Evolutionary conservation across 345 rosid genomes (phyloP).

Genomic region (Corchorus olitorius): DNA sequence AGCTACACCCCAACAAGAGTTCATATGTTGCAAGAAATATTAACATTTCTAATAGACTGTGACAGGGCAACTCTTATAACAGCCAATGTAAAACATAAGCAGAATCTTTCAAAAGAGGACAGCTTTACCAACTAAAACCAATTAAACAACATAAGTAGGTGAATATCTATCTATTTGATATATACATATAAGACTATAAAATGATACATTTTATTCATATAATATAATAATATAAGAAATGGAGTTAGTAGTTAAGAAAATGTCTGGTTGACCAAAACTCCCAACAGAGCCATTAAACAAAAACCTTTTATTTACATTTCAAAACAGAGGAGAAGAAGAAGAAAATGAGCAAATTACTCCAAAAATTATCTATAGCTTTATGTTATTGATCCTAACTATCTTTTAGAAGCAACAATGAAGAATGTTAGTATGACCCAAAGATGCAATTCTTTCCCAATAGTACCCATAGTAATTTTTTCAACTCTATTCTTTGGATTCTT

Average conservation of each 20-base stretch:
- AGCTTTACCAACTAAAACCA: not conserved
- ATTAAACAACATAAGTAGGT: not conserved
- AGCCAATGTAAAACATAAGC: not conserved
- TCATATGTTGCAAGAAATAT: not conserved
- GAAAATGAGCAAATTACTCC: not conserved
- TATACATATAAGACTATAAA: no score
- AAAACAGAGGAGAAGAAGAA: not conserved
- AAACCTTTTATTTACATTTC: not conserved
- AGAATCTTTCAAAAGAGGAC: not conserved
- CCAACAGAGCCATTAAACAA: not conserved
- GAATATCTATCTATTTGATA: not conserved
- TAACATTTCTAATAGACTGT: not conserved
- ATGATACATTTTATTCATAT: no score
- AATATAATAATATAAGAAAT: not conserved
- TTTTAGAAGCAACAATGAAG: not conserved
- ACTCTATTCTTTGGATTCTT: slow-evolving; percentile 53
- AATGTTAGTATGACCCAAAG: slow-evolving; percentile 17
- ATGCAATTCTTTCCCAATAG: slow-evolving; percentile 34
- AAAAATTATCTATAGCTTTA: not conserved
- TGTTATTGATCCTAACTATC: not conserved
- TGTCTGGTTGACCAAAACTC: not conserved
- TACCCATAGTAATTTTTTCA: slow-evolving; percentile 37
- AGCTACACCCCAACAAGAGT: not conserved
- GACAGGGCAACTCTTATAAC: not conserved
- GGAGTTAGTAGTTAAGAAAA: not conserved